Conservation (phyloP, 352 stramenopile genomes). For the Globisporangium nodosum region DNA sequence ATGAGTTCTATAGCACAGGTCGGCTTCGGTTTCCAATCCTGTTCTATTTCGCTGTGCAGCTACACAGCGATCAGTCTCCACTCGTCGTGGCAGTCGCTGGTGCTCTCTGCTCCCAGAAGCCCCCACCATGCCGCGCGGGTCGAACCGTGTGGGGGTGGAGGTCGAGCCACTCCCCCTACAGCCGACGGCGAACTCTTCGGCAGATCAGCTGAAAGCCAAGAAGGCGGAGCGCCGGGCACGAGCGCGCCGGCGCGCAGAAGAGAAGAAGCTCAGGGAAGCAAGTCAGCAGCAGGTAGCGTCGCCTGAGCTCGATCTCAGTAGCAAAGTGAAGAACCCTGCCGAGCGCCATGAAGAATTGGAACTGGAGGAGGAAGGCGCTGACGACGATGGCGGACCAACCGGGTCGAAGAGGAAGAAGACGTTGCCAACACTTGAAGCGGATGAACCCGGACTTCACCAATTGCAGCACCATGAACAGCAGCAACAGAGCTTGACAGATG, state of each 20-base stretch:
- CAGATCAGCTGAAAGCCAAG: slow-evolving; percentile 7
- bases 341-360: no score
- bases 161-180: not conserved
- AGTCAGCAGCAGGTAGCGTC: not conserved
- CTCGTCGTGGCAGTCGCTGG: no score
- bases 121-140: slow-evolving; percentile 5
- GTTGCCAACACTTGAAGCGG: no score
- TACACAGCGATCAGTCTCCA: no score
- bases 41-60: no score
- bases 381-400: no score
- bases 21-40: no score
- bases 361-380: no score
- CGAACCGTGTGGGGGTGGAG: slow-evolving; percentile 8
- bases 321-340: not conserved
- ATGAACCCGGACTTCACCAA: no score
- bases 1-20: no score
- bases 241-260: slow-evolving; percentile 4
- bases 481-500: not conserved
- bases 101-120: no score
- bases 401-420: no score
- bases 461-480: not conserved
- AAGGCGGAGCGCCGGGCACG: slow-evolving; percentile 4
- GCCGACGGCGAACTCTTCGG: not conserved
- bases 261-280: slow-evolving; percentile 2
- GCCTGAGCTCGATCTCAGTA: not conserved